Percentiles rank a stretch among this genome's conserved stretches.
These are phyloP conservation scores for Diplodia seriata DNA, from an alignment of 2,329 filamentous ascomycete genomes.

Conservation along the genomic window DNA sequence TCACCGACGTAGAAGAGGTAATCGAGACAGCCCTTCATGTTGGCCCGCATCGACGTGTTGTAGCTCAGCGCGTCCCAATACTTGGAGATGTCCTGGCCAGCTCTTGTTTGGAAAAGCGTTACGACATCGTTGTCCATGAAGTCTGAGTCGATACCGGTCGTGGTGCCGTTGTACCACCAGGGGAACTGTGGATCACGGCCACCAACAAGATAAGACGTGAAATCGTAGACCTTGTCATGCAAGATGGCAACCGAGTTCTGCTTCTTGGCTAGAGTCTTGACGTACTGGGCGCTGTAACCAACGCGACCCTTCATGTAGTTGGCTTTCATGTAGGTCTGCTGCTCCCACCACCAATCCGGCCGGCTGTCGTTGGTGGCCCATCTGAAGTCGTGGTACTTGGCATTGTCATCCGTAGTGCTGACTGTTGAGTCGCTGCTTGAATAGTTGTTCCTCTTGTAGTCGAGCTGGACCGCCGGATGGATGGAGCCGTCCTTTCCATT, in stretches of 20 bases:
- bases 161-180: constrained; percentile 26
- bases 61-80: constrained; percentile 78
- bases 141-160: constrained; percentile 59
- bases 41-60: constrained; percentile 60
- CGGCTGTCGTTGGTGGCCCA: constrained; percentile 80
- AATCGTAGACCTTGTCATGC: constrained; percentile 81
- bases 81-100: constrained; percentile 82
- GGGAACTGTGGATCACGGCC: constrained; percentile 64
- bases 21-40: constrained; percentile 85
- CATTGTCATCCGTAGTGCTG: constrained; percentile 72
- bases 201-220: constrained; percentile 81
- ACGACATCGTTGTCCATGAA: constrained; percentile 84
- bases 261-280: constrained; percentile 72
- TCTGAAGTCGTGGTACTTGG: constrained; percentile 91
- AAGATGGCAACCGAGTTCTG: constrained; percentile 77
- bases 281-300: constrained; percentile 80
- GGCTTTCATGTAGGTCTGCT: constrained; percentile 77
- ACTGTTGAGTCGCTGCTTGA: constrained; percentile 71
- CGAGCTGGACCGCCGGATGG: constrained; percentile 77
- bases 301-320: constrained; percentile 87
- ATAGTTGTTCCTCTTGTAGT: constrained; percentile 80
- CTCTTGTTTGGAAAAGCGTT: constrained; percentile 74
- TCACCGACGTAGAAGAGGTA: constrained; percentile 95
- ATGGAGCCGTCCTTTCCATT: constrained; percentile 73
- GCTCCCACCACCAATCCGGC: constrained; percentile 90